phyloP scores from a whole-genome alignment of 768 basidiomycete genomes.

The Tricholoma flavovirens region DNA sequence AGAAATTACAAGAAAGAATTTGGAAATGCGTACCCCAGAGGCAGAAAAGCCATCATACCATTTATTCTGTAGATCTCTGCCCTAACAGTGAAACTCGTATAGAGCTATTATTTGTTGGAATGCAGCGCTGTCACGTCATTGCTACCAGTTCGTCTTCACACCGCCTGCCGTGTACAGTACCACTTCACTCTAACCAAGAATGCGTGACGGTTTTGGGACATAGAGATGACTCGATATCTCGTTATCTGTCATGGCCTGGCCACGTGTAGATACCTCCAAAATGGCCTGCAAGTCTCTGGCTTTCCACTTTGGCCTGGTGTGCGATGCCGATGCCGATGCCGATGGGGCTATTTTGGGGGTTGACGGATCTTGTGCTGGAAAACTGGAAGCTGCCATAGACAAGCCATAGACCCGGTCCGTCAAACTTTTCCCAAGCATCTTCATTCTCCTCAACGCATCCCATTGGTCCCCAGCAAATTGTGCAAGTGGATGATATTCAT shows the following conservation, averaged over 20 bases:
- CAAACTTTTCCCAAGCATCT: neutral
- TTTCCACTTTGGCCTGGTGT: too few relatives aligned
- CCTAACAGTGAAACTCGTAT: neutral
- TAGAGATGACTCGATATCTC: too few relatives aligned
- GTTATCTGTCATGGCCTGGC: too few relatives aligned
- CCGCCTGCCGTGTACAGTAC: neutral
- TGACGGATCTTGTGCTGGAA: too few relatives aligned
- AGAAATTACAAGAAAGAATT: slow-evolving; percentile 88
- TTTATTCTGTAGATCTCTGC: slow-evolving; percentile 44
- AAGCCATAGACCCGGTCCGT: too few relatives aligned
- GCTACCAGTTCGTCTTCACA: neutral
- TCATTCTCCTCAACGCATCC: neutral
- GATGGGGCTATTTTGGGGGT: too few relatives aligned
- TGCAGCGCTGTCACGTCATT: neutral
- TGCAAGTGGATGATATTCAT: neutral
- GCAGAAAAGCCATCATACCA: slow-evolving; percentile 76
- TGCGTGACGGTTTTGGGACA: too few relatives aligned
- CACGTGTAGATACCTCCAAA: too few relatives aligned
- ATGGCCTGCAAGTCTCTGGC: too few relatives aligned
- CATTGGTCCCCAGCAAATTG: neutral
- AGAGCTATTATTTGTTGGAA: neutral
- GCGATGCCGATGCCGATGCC: too few relatives aligned
- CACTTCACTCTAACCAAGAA: neutral
- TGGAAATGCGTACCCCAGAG: slow-evolving; percentile 73
- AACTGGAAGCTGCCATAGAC: too few relatives aligned